Evolutionary conservation across 2,329 filamentous ascomycete species (phyloP), one percentile per base, ranked within the genome.

Genomic region (Scedosporium boydii): DNA sequence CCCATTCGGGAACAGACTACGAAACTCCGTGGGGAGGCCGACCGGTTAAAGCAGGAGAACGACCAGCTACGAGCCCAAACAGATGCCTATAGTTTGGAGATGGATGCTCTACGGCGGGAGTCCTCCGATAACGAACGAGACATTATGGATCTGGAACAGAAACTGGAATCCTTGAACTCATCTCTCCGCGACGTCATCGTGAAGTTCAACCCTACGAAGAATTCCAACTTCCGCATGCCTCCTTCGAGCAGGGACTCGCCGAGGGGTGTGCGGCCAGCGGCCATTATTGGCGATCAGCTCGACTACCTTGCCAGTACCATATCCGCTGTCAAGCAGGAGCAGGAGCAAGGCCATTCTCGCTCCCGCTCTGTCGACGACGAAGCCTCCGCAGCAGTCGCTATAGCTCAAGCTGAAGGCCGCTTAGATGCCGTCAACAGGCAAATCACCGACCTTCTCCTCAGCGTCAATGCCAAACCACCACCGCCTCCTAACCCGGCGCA

Each of bases 251-350:
- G 67, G 27, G 46, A 64, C 14, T 60, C 65, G 34, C 62, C 63
- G 23, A 67, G 66, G 64, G 69, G 68, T 46, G 71, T 64, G 67
- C 76, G 80, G 60, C 73, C 81, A 14, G 78, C 78, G 6, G 77
- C 79, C 18, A 74, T 79, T 62, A 72, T 87, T 23, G 72, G 73
- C 29, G 76, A 70, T 46, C 88, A 93, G 69, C 73, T 95, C 21
- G 84, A 87, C 48, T 93, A 91, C 68, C 78, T 96, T 3, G 86
- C 89, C 63, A 82, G 83, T 67, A 84, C 85, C 1, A 75, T 95
- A 38, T 76, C 79, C 34, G 80, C 81, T 7, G 82, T 93, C 10
- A 78, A 80, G 44, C 78, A 82, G 16, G 84, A 86, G 66, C 82
- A 87, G 68, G 76, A 79, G 59, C n/a, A 53, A 21, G 48, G 48